phyloP scores from a whole-genome alignment of 805 yeast species.

The Candida broadrunensis region DNA sequence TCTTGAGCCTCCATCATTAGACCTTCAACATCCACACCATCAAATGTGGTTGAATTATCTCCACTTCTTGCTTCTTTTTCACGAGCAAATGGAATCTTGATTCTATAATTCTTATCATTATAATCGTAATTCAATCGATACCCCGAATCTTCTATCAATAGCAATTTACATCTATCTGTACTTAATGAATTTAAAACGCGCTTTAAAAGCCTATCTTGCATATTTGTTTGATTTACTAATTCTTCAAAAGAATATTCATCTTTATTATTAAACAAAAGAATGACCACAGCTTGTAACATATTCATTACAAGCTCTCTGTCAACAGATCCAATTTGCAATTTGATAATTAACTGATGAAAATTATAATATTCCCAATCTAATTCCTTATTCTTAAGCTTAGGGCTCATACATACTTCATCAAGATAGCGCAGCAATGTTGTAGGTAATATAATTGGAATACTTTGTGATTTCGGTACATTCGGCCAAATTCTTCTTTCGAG shows the following conservation, averaged over 20 bases:
- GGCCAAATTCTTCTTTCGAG: slow-evolving; percentile 41
- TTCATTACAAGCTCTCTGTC: slow-evolving; percentile 34
- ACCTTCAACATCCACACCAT: slow-evolving; percentile 1
- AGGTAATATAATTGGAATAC: slow-evolving; percentile 22
- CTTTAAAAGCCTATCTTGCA: slow-evolving; percentile 27
- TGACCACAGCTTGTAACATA: slow-evolving; percentile 41
- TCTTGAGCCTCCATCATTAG: slow-evolving; percentile 13
- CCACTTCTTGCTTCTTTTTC: slow-evolving; percentile 11
- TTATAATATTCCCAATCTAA: slow-evolving; percentile 42
- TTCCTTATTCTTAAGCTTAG: slow-evolving; percentile 13
- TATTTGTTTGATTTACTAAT: slow-evolving; percentile 23
- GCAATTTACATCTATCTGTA: slow-evolving; percentile 27
- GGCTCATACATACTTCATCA: slow-evolving; percentile 17
- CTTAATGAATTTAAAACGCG: slow-evolving; percentile 27
- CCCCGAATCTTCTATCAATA: slow-evolving; percentile 11
- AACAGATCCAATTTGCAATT: slow-evolving; percentile 27
- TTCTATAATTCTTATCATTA: slow-evolving; percentile 22
- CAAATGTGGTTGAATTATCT: slow-evolving; percentile 1
- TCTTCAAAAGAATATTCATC: slow-evolving; percentile 17
- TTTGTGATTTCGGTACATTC: slow-evolving; percentile 26
- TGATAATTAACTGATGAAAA: slow-evolving; percentile 38
- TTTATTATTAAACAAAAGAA: slow-evolving; percentile 33
- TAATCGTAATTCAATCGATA: slow-evolving; percentile 21
- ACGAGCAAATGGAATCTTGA: slow-evolving; percentile 28
- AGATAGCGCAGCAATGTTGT: slow-evolving; percentile 7